Evolutionary conservation across 2,329 filamentous ascomycete genomes (phyloP), one percentile per base, ranked within the genome.

Genomic region (Pyricularia grisea): DNA sequence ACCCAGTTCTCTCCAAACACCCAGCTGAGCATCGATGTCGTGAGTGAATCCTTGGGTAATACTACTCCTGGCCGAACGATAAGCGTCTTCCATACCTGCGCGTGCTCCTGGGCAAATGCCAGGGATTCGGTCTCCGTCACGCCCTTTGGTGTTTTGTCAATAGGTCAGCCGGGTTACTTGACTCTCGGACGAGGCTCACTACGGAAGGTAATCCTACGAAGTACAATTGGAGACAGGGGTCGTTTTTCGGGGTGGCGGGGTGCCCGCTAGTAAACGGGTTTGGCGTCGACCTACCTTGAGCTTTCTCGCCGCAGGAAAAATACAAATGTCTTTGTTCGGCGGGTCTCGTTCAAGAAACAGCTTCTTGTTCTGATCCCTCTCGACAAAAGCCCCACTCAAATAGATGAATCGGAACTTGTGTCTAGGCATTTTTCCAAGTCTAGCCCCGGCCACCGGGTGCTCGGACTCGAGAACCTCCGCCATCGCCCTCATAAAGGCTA

Each of bases 341-440:
- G 42, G 42, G 42, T 55, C 42, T 55, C 42, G 42, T 55, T 55
- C 42, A n/a, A 68, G 55, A 5, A 31, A 28, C 14, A 68, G 23
- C 3, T 28, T 28, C 50, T 68, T 68, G 66, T n/a, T 63, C 9
- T 68, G 66, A 33, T 68, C 66, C 28, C 28, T 50, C 55, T 68
- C 66, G n/a, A 55, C 31, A 20, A 68, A 31, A 28, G 23, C 50
- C 28, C 66, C 66, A 23, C 66, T 68, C 55, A 68, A 28, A 28
- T 68, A 55, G 30, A 68, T 33, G 30, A 58, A 68, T 2, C 66
- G 58, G 66, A 68, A 68, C 31, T 50, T 42, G 12, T 12, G 27
- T 14, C 9, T 23, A 23, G 10, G 1, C 7, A n/a, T 55, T 17
- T 42, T 42, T 25, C 31, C 17, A 31, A 66, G 2, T 58, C 25